Conservation (phyloP, 331 rosid species). For the Malus hybrid region DNA sequence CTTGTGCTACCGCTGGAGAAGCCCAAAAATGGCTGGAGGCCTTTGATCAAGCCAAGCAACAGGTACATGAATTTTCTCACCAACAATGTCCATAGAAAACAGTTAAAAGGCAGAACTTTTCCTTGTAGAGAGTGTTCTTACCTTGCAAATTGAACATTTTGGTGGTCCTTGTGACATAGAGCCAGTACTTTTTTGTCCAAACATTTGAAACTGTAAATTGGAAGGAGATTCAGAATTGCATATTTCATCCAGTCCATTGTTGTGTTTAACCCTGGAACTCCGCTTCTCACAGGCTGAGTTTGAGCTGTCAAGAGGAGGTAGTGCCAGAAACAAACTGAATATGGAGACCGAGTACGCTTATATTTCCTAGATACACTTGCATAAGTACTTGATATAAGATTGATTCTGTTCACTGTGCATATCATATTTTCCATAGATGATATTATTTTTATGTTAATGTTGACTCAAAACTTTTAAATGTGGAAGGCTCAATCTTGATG, state of each 20-base stretch:
- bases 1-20: slow-evolving; percentile 78
- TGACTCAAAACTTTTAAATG: slow-evolving; percentile 9
- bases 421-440: background rate
- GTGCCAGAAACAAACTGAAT: slow-evolving; percentile 68
- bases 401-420: background rate
- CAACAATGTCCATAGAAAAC: background rate
- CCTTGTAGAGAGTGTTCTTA: background rate
- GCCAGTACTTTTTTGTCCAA: background rate
- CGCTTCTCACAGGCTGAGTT: slow-evolving; percentile 67
- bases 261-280: slow-evolving; percentile 14
- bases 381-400: background rate
- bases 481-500: slow-evolving; percentile 88
- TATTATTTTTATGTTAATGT: background rate
- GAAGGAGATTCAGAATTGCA: background rate
- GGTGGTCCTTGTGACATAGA: slow-evolving; percentile 12
- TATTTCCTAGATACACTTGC: slow-evolving; percentile 3
- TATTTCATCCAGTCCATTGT: slow-evolving; percentile 4
- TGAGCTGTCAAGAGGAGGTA: slow-evolving; percentile 56
- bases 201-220: background rate
- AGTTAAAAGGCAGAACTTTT: background rate
- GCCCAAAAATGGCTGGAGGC: slow-evolving; percentile 88
- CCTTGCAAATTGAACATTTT: background rate
- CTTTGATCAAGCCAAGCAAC: slow-evolving; percentile 95
- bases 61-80: slow-evolving; percentile 42
- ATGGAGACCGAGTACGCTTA: slow-evolving; percentile 72